Conservation (phyloP, 331 rosid genomes). For the Malus hybrid region DNA sequence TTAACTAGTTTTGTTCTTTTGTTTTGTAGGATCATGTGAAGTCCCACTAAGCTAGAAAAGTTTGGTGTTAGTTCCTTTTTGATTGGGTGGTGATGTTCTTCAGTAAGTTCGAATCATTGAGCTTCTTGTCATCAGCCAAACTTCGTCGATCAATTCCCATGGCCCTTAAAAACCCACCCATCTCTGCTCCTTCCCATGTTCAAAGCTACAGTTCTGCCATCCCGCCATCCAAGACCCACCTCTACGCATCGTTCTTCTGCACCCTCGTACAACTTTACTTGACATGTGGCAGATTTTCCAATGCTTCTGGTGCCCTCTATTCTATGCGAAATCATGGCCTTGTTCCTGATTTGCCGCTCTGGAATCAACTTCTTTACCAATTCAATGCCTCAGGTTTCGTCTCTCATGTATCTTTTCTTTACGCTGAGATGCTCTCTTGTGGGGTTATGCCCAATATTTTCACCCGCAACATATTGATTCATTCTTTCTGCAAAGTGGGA, state of each 20-base stretch:
- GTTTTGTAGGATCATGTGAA: conserved; percentile 46
- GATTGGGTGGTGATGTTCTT: neutral
- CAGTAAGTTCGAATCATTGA: neutral
- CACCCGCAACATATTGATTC: conserved; percentile 60
- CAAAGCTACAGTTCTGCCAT: conserved; percentile 9
- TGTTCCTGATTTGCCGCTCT: conserved; percentile 41
- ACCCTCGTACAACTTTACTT: conserved; percentile 68
- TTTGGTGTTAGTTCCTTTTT: neutral
- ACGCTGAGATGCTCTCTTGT: conserved; percentile 48
- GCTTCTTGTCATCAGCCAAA: conserved; percentile 19
- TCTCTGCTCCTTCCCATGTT: conserved; percentile 1
- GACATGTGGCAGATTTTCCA: conserved; percentile 39
- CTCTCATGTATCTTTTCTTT: conserved; percentile 52
- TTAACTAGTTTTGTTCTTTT: too few relatives aligned
- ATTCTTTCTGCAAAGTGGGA: conserved; percentile 63
- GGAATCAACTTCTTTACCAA: conserved; percentile 52
- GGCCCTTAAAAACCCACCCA: conserved; percentile 6
- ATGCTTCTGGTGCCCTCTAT: conserved; percentile 41
- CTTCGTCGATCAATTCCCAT: conserved; percentile 5
- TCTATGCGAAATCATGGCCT: conserved; percentile 51
- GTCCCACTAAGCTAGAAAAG: conserved; percentile 30
- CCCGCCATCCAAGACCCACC: conserved; percentile 36
- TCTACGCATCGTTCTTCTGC: conserved; percentile 61
- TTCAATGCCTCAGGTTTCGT: conserved; percentile 58
- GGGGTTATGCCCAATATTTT: conserved; percentile 60